Conservation (phyloP, 1,284 basidiomycete species). For the Naganishia sp. region DNA sequence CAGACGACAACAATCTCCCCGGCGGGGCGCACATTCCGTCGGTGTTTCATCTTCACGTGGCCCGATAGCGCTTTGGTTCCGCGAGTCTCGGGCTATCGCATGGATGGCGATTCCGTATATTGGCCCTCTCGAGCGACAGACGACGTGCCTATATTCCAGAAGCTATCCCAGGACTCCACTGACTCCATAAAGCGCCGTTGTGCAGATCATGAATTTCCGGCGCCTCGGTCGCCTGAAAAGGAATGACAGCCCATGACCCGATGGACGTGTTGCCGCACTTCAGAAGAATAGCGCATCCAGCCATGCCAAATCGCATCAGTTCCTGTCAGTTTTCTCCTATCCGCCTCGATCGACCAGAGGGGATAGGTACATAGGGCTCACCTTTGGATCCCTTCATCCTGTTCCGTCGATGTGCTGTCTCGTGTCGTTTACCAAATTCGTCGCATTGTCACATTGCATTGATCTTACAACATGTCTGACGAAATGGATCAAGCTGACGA, state of each 20-base stretch:
- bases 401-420: background rate
- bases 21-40: background rate
- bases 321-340: background rate
- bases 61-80: background rate
- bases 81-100: background rate
- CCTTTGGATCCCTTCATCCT: background rate
- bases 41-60: slow-evolving; percentile 6
- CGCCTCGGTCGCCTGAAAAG: too few species aligned
- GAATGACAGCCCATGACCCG: too few species aligned
- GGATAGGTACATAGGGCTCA: background rate
- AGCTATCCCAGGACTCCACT: too few species aligned
- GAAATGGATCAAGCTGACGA: slow-evolving; percentile 21
- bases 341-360: background rate
- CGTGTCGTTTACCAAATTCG: background rate
- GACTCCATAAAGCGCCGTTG: too few species aligned
- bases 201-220: too few species aligned
- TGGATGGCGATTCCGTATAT: too few species aligned
- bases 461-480: slow-evolving; percentile 11
- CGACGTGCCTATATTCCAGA: too few species aligned
- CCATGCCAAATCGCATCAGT: background rate
- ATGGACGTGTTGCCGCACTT: background rate
- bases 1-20: background rate
- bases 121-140: too few species aligned
- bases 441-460: background rate
- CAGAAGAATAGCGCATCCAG: background rate